Base-by-base conservation (phyloP, 2,329 filamentous ascomycete species). In the Colletotrichum sp. region DNA sequence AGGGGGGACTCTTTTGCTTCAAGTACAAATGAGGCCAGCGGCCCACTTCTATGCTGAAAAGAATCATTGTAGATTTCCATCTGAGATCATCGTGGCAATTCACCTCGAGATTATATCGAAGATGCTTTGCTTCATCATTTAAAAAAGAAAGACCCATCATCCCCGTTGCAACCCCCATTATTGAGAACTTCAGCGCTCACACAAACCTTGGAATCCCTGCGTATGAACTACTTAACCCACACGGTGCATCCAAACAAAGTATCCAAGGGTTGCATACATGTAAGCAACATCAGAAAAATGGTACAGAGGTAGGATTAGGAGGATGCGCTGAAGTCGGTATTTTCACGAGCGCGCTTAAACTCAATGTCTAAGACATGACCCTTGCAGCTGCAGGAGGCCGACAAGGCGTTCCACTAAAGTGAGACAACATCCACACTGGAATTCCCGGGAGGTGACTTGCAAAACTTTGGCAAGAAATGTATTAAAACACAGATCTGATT, bases 81-180 rank as follows among this genome's bases (percentile, higher is more conserved):
- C 15, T 36, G 15, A 8, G 34, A 36, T 16, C 34, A 36, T 8
- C 0, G 34, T 36, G 34, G 34, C 34, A 32, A 8, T 16, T 16
- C 15, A 36, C 8, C 15, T 16, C 2, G 34, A 36, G 7, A 36
- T 36, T 8, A 36, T 8, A 4, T 36, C 34, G 34, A 36, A 8
- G 34, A 36, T 36, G 2, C 4, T 8, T 36, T 36, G 7, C 1
- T 16, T 36, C 34, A 36, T 36, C 15, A 16, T 8, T 8, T 16
- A 6, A 5, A 4, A 36, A 16, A 36, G 7, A 2, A 36, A 36
- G 34, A 34, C 12, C 1, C 2, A 13, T 34, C 32, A 34, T 34
- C 12, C 12, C 6, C 12, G 32, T 34, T 1, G 12, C 1, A 34
- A 13, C 0, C 3, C 34, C 1, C 0, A 36, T 36, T 16, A 1